These are phyloP conservation scores for Myxozyma lipomycoides DNA, from an alignment of 805 yeast genomes.

Conservation along the genomic window DNA sequence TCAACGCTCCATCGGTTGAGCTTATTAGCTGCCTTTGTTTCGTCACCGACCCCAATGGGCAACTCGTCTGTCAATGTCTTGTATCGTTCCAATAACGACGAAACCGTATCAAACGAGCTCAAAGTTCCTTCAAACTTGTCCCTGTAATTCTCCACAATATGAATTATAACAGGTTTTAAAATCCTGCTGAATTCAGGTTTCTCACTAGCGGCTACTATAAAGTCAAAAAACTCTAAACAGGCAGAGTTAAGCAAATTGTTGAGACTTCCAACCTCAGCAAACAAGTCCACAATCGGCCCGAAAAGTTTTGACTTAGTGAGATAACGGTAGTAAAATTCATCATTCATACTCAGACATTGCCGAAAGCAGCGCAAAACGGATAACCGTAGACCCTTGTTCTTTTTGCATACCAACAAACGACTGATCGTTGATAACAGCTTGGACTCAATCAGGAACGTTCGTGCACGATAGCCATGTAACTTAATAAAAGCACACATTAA, in stretches of 20 bases:
- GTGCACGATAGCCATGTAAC: slow-evolving; percentile 58
- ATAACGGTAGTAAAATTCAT: slow-evolving; percentile 54
- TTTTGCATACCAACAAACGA: slow-evolving; percentile 44
- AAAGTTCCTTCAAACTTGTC: slow-evolving; percentile 37
- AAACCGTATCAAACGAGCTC: slow-evolving; percentile 32
- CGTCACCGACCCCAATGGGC: slow-evolving; percentile 2
- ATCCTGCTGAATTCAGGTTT: slow-evolving; percentile 29
- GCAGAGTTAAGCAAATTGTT: slow-evolving; percentile 72
- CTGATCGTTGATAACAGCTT: slow-evolving; percentile 55
- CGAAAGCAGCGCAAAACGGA: slow-evolving; percentile 69
- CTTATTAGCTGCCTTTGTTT: slow-evolving; percentile 5
- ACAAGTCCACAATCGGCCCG: slow-evolving; percentile 46
- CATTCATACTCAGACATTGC: slow-evolving; percentile 57
- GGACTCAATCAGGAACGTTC: slow-evolving; percentile 60
- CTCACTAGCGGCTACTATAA: slow-evolving; percentile 33
- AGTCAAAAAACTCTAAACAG: slow-evolving; percentile 63
- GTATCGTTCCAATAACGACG: slow-evolving; percentile 13
- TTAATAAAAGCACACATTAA: slow-evolving; percentile 61
- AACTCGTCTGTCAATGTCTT: slow-evolving; percentile 10
- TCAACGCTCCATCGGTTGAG: slow-evolving; percentile 9
- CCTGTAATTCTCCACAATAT: slow-evolving; percentile 36
- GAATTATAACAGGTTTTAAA: slow-evolving; percentile 34
- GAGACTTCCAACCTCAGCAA: slow-evolving; percentile 46
- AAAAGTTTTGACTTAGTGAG: slow-evolving; percentile 55
- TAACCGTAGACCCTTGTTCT: slow-evolving; percentile 39